phyloP scores from a whole-genome alignment of 2,329 filamentous ascomycete species.

The Phialemonium atrogriseum region DNA sequence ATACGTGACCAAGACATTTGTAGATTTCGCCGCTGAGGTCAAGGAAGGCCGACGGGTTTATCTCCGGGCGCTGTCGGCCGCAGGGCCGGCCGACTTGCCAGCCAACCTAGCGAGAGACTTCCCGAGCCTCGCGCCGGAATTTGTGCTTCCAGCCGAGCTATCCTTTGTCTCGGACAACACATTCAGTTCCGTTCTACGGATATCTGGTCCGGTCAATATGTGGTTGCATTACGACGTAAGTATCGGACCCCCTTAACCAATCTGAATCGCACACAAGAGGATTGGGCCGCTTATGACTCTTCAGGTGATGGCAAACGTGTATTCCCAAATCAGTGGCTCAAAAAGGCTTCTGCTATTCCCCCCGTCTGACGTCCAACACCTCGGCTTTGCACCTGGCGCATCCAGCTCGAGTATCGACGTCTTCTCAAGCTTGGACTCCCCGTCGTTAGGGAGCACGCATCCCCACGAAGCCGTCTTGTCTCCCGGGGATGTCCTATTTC shows the following conservation, averaged over 20 bases:
- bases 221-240: slow-evolving; percentile 83
- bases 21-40: slow-evolving; percentile 55
- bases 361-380: slow-evolving; percentile 60
- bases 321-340: slow-evolving; percentile 67
- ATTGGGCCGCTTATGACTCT: slow-evolving; percentile 5
- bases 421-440: slow-evolving; percentile 41
- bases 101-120: slow-evolving; percentile 68
- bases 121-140: slow-evolving; percentile 59
- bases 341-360: slow-evolving; percentile 74
- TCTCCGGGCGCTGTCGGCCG: slow-evolving; percentile 65
- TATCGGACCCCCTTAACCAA: slow-evolving; percentile 6
- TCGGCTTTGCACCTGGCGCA: slow-evolving; percentile 66
- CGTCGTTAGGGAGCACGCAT: slow-evolving; percentile 38
- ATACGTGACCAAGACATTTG: slow-evolving; percentile 63
- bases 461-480: slow-evolving; percentile 59
- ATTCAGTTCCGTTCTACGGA: slow-evolving; percentile 72
- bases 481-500: slow-evolving; percentile 69
- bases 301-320: slow-evolving; percentile 84
- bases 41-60: slow-evolving; percentile 58
- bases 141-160: slow-evolving; percentile 57
- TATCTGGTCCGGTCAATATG: slow-evolving; percentile 74
- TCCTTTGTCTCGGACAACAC: slow-evolving; percentile 48
- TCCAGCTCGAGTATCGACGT: slow-evolving; percentile 75
- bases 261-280: slow-evolving; percentile 1
- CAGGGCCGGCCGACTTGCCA: slow-evolving; percentile 59